These are phyloP conservation scores for Moesziomyces parantarcticus DNA, from an alignment of 1,284 basidiomycete species.

Conservation along the genomic window DNA sequence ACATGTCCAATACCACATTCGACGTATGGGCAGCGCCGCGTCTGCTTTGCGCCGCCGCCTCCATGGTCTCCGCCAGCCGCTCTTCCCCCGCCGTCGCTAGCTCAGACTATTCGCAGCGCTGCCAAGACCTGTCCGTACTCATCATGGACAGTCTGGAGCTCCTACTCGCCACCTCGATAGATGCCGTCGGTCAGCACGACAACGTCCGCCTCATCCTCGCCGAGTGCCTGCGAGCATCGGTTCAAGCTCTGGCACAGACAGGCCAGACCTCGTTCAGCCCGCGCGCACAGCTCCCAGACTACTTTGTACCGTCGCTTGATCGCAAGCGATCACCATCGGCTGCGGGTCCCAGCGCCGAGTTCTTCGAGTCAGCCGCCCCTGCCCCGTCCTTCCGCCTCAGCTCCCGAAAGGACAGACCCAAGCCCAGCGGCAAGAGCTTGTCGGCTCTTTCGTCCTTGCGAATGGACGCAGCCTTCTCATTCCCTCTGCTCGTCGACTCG, in stretches of 20 bases:
- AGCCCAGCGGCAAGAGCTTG: slow-evolving; percentile 26
- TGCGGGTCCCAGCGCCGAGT: slow-evolving; percentile 9
- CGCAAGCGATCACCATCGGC: background rate
- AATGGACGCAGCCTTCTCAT: slow-evolving; percentile 13
- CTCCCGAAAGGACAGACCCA: slow-evolving; percentile 35
- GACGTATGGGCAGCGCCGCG: slow-evolving; percentile 57
- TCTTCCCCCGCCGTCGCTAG: background rate
- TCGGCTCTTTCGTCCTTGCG: slow-evolving; percentile 18
- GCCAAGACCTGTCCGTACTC: slow-evolving; percentile 8
- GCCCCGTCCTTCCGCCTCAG: slow-evolving; percentile 27
- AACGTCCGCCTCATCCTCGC: slow-evolving; percentile 45
- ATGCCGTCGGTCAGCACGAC: slow-evolving; percentile 36
- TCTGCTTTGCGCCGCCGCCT: slow-evolving; percentile 41
- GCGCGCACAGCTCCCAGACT: slow-evolving; percentile 27
- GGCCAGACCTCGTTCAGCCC: slow-evolving; percentile 35
- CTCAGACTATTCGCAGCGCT: slow-evolving; percentile 7
- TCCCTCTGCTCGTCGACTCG: slow-evolving; percentile 2
- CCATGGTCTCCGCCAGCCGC: slow-evolving; percentile 17
- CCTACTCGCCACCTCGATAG: slow-evolving; percentile 32
- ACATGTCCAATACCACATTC: slow-evolving; percentile 50
- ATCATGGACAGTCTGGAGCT: slow-evolving; percentile 20
- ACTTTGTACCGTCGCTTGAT: slow-evolving; percentile 17
- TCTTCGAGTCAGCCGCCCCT: slow-evolving; percentile 14
- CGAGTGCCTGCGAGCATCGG: slow-evolving; percentile 30
- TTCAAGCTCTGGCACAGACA: slow-evolving; percentile 41